Percentiles rank a stretch among this genome's conserved stretches.
These are phyloP conservation scores for Magnolia changhungtana DNA, from an alignment of 164 flowering plant genomes.

Conservation along the genomic window DNA sequence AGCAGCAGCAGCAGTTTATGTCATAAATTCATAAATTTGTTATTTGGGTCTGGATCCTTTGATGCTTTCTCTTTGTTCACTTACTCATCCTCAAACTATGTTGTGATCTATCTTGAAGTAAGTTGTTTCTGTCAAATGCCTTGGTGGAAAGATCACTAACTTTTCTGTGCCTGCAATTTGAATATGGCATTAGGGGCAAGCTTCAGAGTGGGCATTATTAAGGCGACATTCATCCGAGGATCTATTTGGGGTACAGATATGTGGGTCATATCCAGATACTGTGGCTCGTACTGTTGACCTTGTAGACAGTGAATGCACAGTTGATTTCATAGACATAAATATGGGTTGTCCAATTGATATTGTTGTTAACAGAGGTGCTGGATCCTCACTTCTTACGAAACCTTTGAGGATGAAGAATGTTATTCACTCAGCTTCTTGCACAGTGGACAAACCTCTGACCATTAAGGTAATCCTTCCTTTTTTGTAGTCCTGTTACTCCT, in stretches of 20 bases:
- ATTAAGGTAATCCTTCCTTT: constrained; percentile 55
- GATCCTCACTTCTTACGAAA: constrained; percentile 86
- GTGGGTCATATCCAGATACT: constrained; percentile 94
- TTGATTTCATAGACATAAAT: constrained; percentile 95
- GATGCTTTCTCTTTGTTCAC: too few relatives aligned
- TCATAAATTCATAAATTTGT: too few relatives aligned
- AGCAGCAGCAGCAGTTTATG: too few relatives aligned
- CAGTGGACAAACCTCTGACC: constrained; percentile 69
- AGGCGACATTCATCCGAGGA: constrained; percentile 90
- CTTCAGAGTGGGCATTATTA: constrained; percentile 96
- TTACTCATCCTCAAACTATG: too few relatives aligned
- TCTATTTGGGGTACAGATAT: constrained; percentile 93
- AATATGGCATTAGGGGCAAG: constrained; percentile 67
- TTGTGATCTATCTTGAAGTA: background rate
- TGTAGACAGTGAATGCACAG: constrained; percentile 69
- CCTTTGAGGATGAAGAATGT: constrained; percentile 83
- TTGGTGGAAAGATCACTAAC: background rate
- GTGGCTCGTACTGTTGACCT: constrained; percentile 83
- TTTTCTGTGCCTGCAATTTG: constrained; percentile 8
- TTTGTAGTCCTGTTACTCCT: background rate
- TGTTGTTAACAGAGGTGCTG: constrained; percentile 95
- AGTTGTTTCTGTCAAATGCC: background rate
- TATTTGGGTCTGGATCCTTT: too few relatives aligned
- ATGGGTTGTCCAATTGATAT: constrained; percentile 99
- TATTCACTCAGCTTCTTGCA: constrained; percentile 64